These are phyloP conservation scores for Plasmodium sp. DNA, from an alignment of 169 alveolate genomes.

Conservation along the genomic window DNA sequence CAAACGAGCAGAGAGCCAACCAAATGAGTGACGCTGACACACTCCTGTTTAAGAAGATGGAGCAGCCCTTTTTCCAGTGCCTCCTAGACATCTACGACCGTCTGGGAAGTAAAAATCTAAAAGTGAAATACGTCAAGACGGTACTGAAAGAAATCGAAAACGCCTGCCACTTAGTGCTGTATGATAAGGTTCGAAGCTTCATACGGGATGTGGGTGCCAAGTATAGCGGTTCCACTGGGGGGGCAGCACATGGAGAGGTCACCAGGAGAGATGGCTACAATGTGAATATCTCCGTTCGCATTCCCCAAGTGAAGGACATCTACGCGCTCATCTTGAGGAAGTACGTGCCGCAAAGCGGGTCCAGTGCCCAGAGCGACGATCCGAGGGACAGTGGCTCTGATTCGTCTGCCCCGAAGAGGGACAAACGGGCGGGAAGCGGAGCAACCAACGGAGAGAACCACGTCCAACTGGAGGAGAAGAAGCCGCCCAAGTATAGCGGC, in stretches of 20 bases:
- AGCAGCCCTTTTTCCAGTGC: conserved; percentile 24
- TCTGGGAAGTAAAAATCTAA: conserved; percentile 4
- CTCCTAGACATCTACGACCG: conserved; percentile 46
- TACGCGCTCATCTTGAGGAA: background rate
- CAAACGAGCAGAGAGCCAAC: background rate
- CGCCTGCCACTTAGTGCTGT: conserved; percentile 42
- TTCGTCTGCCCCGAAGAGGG: background rate
- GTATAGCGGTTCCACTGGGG: background rate
- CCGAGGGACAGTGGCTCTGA: background rate
- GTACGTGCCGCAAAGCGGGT: background rate
- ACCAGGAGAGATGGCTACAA: background rate
- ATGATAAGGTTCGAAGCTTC: conserved; percentile 31
- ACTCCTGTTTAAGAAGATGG: conserved; percentile 49
- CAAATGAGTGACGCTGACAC: background rate
- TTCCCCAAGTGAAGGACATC: background rate
- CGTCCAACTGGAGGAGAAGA: background rate
- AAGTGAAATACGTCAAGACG: conserved; percentile 48
- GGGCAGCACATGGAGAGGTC: background rate
- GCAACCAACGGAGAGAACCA: background rate
- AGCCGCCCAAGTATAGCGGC: background rate
- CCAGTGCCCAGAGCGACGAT: background rate
- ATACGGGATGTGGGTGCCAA: conserved; percentile 20
- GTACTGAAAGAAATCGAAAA: conserved; percentile 64
- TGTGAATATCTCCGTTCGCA: background rate
- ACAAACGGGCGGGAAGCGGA: background rate